A percentile compares a stretch with the other conserved stretches of the same genome.
Conservation (phyloP, 306 rosid species). For the Coriaria nepalensis region DNA sequence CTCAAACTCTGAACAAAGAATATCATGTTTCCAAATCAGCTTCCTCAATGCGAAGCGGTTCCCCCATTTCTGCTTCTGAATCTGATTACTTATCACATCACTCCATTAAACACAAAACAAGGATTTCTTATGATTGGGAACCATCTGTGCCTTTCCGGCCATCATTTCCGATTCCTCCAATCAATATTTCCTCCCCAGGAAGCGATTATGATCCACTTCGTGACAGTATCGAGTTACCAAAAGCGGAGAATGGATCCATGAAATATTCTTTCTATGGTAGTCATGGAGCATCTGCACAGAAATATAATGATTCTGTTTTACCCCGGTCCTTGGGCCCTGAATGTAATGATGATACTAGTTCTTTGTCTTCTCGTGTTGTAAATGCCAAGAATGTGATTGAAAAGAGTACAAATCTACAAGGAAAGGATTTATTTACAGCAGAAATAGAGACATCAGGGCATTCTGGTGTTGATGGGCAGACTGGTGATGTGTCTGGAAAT, state of each 20-base stretch:
- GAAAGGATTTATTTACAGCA: slow-evolving; percentile 28
- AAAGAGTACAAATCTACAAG: slow-evolving; percentile 24
- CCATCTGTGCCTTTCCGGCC: slow-evolving; percentile 89
- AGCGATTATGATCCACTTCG: slow-evolving; percentile 57
- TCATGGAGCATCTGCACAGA: slow-evolving; percentile 32
- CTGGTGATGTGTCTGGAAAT: slow-evolving; percentile 25
- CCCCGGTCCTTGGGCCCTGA: slow-evolving; percentile 36
- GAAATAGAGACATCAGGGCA: slow-evolving; percentile 51
- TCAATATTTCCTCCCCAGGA: slow-evolving; percentile 35
- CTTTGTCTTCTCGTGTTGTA: slow-evolving; percentile 68
- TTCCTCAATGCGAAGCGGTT: slow-evolving; percentile 21
- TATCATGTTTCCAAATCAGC: slow-evolving; percentile 23
- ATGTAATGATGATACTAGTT: slow-evolving; percentile 48
- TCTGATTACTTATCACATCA: slow-evolving; percentile 22
- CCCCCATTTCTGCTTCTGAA: slow-evolving; percentile 36
- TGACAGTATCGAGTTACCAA: slow-evolving; percentile 64
- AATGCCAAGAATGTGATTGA: slow-evolving; percentile 31
- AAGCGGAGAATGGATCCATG: slow-evolving; percentile 44
- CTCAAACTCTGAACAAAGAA: slow-evolving; percentile 31
- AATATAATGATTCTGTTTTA: slow-evolving; percentile 29
- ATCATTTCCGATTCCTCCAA: slow-evolving; percentile 55
- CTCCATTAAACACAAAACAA: slow-evolving; percentile 29
- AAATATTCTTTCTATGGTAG: slow-evolving; percentile 39
- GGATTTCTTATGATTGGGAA: slow-evolving; percentile 61
- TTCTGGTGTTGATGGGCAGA: slow-evolving; percentile 27